Base-by-base conservation (phyloP, 2,329 filamentous ascomycete genomes). In the Bipolaris victoriae region DNA sequence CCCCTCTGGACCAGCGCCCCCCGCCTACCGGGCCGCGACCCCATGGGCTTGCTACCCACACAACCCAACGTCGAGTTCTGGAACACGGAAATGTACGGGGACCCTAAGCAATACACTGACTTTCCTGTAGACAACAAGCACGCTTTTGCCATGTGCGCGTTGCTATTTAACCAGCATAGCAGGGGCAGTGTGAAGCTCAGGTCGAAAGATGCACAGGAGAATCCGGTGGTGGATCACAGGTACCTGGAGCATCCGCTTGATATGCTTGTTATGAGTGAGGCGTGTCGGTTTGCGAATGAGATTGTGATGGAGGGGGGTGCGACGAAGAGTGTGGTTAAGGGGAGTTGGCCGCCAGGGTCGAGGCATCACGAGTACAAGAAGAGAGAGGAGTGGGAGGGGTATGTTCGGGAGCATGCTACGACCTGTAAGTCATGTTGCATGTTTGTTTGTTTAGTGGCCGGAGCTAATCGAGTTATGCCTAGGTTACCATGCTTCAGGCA, bases 31-130 rank as follows among this genome's bases (percentile, higher is more conserved):
- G 70, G 67, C 22, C 83, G 86, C 4, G 87, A 89, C 63, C 85
- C 87, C 0, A 88, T 89, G 86, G 84, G 83, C 16, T 75, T 88
- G 15, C 82, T 81, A 0, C 73, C 78, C 0, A 70, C 73, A 5
- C 86, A 89, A 65, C 84, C 86, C 0, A 85, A 88, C 64, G 69
- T 87, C 47, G 86, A 88, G 64, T 83, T 87, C 71, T 88, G 87
- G 74, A 84, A 80, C 31, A 87, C 85, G 0, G 86, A 88, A 66
- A 84, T 83, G 64, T 87, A 87, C 61, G 84, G 84, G 3, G 84
- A 84, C 0, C 85, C 85, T 0, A 85, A 85, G 61, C 83, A 86
- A 57, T 87, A 80, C 58, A 75, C 78, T 18, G 74, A 85, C 36
- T 83, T 81, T 52, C 86, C 85, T 0, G 73, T 78, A 2, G 78